Conservation (phyloP, 208 protist species). For the Acanthamoeba polyphaga region DNA sequence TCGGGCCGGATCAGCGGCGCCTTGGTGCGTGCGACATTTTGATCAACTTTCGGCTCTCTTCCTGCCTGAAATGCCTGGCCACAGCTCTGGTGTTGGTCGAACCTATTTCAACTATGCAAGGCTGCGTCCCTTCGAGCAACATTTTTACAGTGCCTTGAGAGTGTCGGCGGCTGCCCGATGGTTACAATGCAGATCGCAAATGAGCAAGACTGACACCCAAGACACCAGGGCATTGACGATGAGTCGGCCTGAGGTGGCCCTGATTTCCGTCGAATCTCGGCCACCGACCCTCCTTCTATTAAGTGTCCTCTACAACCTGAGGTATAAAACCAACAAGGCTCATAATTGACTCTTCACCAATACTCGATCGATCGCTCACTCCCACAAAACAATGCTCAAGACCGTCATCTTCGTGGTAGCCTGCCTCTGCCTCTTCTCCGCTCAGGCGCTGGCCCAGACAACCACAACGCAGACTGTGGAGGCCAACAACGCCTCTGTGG, state of each 20-base stretch:
- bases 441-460: not conserved
- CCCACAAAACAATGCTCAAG: not conserved
- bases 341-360: not conserved
- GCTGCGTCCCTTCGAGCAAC: too few relatives aligned
- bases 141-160: too few relatives aligned
- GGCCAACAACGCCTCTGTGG: not conserved
- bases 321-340: not conserved
- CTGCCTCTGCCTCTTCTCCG: conserved; percentile 19
- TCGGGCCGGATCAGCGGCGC: too few relatives aligned
- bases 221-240: too few relatives aligned
- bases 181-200: too few relatives aligned
- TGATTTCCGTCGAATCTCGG: conserved; percentile 1
- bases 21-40: too few relatives aligned
- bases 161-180: too few relatives aligned
- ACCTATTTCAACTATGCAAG: too few relatives aligned
- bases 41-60: too few relatives aligned
- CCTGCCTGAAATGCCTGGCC: too few relatives aligned
- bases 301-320: not conserved
- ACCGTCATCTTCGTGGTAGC: not conserved
- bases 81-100: too few relatives aligned
- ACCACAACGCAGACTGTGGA: not conserved
- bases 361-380: not conserved
- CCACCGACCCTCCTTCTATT: not conserved
- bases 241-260: not conserved
- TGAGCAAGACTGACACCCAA: too few relatives aligned